Conservation (phyloP, 345 rosid genomes). For the Mallotus nudiflorus region DNA sequence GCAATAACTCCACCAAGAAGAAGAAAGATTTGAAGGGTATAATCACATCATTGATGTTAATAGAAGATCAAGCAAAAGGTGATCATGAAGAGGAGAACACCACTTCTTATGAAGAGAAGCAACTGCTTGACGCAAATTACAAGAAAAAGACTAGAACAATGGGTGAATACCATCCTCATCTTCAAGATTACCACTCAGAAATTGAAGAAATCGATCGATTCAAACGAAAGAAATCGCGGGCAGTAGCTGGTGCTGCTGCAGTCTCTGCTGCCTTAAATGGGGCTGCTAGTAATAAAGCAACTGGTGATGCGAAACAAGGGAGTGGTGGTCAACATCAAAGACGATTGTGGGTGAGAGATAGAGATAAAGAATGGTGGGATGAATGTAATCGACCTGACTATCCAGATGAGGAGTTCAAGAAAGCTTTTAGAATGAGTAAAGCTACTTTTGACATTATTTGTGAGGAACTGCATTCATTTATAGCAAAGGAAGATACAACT, state of each 20-base stretch:
- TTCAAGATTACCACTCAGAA: constrained; percentile 41
- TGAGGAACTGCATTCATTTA: constrained; percentile 71
- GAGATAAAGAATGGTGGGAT: constrained; percentile 94
- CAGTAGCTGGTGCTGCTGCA: constrained; percentile 37
- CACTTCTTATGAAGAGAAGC: constrained; percentile 42
- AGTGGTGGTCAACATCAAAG: constrained; percentile 42
- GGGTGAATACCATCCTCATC: constrained; percentile 38
- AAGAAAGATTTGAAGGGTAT: constrained; percentile 29
- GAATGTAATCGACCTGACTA: constrained; percentile 71
- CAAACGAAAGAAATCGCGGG: constrained; percentile 59
- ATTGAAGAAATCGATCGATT: constrained; percentile 40
- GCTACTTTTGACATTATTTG: constrained; percentile 78
- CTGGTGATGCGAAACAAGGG: constrained; percentile 10
- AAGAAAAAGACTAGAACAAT: constrained; percentile 32
- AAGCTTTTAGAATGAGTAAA: constrained; percentile 79
- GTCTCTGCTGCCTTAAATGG: constrained; percentile 21
- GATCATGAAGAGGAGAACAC: constrained; percentile 40
- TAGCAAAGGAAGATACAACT: constrained; percentile 88
- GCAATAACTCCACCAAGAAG: constrained; percentile 3
- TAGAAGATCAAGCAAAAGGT: constrained; percentile 61
- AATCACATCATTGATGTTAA: constrained; percentile 30
- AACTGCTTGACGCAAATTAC: constrained; percentile 43
- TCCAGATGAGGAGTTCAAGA: constrained; percentile 78
- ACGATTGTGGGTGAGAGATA: constrained; percentile 88
- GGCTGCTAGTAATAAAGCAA: background rate